These are phyloP conservation scores for Nakataea oryzae DNA, from an alignment of 2,329 filamentous ascomycete genomes.

Conservation along the genomic window DNA sequence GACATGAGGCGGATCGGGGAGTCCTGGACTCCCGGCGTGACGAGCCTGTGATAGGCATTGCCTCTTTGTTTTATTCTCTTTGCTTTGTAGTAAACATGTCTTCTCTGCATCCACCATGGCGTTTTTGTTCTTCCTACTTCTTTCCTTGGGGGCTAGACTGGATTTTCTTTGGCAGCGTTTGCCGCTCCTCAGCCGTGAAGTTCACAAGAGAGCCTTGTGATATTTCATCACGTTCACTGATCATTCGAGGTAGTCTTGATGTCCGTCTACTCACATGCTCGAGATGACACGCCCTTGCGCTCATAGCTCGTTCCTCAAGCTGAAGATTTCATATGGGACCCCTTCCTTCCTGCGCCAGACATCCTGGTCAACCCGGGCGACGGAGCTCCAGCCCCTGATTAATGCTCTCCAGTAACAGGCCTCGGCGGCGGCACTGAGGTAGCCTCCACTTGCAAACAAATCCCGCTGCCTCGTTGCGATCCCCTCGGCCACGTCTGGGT, in stretches of 20 bases:
- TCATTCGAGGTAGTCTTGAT: not conserved
- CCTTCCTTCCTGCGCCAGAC: constrained; percentile 22
- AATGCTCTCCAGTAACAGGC: constrained; percentile 41
- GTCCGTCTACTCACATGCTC: no score
- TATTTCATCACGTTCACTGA: not conserved
- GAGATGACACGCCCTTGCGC: not conserved
- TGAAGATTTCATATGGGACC: constrained; percentile 29
- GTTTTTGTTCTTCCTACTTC: not conserved
- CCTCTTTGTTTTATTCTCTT: not conserved
- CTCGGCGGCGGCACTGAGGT: constrained; percentile 39
- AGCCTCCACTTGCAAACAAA: constrained; percentile 29
- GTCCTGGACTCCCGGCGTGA: constrained; percentile 67
- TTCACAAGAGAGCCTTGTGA: not conserved
- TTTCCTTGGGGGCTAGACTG: not conserved
- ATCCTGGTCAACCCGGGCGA: constrained; percentile 24
- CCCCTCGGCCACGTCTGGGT: constrained; percentile 30
- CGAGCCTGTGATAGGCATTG: constrained; percentile 32
- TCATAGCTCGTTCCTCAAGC: constrained; percentile 13
- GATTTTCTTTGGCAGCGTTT: not conserved
- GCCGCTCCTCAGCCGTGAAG: not conserved
- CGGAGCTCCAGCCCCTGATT: constrained; percentile 33
- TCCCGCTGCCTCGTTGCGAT: constrained; percentile 36
- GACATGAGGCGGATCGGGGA: constrained; percentile 84
- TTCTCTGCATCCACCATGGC: not conserved
- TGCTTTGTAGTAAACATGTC: not conserved